Evolutionary conservation across 495 filamentous ascomycete genomes (phyloP).

Genomic region (Hypoxylon fragiforme): DNA sequence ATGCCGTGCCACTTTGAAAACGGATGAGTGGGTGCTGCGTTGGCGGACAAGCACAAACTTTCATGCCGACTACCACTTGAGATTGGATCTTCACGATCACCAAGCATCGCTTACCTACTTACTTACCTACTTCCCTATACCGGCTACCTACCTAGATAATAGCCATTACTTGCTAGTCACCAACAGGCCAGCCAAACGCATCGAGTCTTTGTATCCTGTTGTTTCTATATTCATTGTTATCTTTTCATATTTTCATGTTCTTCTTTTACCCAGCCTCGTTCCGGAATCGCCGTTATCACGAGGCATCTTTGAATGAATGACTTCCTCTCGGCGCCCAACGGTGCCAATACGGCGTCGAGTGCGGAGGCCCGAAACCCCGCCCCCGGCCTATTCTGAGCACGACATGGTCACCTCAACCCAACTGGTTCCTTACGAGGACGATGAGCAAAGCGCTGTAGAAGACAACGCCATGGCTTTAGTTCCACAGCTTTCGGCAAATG

Average conservation of each 20-base stretch:
- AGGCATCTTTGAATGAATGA: constrained; percentile 5
- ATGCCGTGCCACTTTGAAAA: not conserved
- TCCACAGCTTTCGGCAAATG: not conserved
- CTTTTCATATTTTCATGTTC: too few relatives aligned
- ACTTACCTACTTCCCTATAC: too few relatives aligned
- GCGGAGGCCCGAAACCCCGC: constrained; percentile 22
- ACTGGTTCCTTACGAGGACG: not conserved
- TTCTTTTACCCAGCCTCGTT: too few relatives aligned
- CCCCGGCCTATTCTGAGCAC: constrained; percentile 26
- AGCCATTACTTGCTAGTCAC: too few relatives aligned
- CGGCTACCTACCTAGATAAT: too few relatives aligned
- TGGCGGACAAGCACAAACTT: not conserved
- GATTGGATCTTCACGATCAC: not conserved
- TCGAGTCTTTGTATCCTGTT: too few relatives aligned
- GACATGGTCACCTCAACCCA: constrained; percentile 2
- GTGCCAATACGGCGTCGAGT: constrained; percentile 16
- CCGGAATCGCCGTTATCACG: too few relatives aligned
- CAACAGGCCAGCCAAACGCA: too few relatives aligned
- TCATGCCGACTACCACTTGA: not conserved
- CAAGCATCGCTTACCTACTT: not conserved
- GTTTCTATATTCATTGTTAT: too few relatives aligned
- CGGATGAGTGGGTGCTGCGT: not conserved
- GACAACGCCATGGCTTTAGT: not conserved
- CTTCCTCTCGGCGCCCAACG: constrained; percentile 10
- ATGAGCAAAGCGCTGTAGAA: not conserved